Evolutionary conservation across 208 protist species (phyloP), one percentile per base, ranked within the genome.

Genomic region (Acanthamoeba quina): DNA sequence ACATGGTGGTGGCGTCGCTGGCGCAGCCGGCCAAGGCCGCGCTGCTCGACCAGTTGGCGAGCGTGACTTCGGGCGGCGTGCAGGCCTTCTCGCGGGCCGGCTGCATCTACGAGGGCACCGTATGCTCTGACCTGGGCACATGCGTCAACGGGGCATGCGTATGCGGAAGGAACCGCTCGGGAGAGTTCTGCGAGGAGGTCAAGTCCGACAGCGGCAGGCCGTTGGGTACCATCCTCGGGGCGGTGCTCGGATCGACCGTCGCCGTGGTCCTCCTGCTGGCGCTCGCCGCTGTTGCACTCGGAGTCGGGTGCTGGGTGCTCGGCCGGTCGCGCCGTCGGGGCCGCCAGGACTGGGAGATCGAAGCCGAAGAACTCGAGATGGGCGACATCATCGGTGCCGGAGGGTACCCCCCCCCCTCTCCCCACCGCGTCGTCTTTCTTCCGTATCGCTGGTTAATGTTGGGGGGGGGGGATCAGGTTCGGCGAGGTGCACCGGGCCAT

Each of bases 261-360:
- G 37, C 76, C 49, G 76, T 49, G 34, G 54, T 58, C 49, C 0
- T 85, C 24, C 47, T 85, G 26, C 49, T 85, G 34, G 4, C 29
- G 0, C 11, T 37, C 6, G 21, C 26, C 3, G 47, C 49, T 37
- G 21, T 85, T 26, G 5, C 9, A 10, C 76, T 85, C n/a, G 49
- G 41, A 37, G 47, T 49, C 47, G 76, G 47, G 6, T 60, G 41
- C 49, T 60, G 41, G 47, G 3, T 52, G n/a, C 49, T 85, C 17
- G 49, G 47, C 76, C 76, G 76, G 47, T 60, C 49, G 21, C 34
- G 49, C 76, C 54, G 56, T 24, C n/a, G n/a, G n/a, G 49, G 76
- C 0, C 47, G 49, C 24, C 47, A 86, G 78, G 78, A 86, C 44
- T 86, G 78, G 78, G 52, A 47, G 5, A 86, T 86, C 49, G 78